Conservation (phyloP, 2,329 filamentous ascomycete genomes). For the Esteya vermicola region DNA sequence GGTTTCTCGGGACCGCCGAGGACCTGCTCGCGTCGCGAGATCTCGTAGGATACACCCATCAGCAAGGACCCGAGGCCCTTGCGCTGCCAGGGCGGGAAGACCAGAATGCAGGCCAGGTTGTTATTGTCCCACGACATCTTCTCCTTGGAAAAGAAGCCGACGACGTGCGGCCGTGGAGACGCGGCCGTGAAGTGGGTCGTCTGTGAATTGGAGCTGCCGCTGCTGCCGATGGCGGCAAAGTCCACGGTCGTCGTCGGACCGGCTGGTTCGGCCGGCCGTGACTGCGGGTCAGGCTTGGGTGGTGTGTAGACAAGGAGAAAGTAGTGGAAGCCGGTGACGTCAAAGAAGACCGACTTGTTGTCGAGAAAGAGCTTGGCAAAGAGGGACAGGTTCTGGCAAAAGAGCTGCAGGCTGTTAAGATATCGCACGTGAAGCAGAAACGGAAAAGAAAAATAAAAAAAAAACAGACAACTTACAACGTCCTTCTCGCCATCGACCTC, state of each 20-base stretch:
- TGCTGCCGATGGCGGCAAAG: too few species aligned
- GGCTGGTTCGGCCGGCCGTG: neutral
- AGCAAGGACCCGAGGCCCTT: constrained; percentile 77
- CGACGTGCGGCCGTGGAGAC: constrained; percentile 29
- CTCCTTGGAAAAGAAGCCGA: constrained; percentile 98
- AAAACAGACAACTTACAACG: constrained; percentile 35
- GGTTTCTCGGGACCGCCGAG: constrained; percentile 91
- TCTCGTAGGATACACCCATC: constrained; percentile 88
- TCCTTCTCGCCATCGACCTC: constrained; percentile 84
- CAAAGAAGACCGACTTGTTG: constrained; percentile 97
- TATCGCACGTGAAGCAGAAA: too few species aligned
- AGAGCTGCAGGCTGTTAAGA: constrained; percentile 48
- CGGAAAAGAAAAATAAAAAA: neutral
- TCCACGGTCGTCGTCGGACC: neutral
- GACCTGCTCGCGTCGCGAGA: constrained; percentile 68
- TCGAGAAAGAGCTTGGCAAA: constrained; percentile 97
- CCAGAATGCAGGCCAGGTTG: constrained; percentile 88
- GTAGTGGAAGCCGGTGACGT: constrained; percentile 87
- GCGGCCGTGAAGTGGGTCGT: constrained; percentile 1
- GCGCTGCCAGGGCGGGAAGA: constrained; percentile 92
- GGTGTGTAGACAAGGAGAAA: constrained; percentile 73
- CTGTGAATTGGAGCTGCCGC: constrained; percentile 3
- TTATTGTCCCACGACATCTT: constrained; percentile 99
- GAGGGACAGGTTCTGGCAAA: constrained; percentile 87
- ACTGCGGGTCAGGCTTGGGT: constrained; percentile 15